A percentile compares a stretch with the other conserved stretches of the same genome.
Conservation (phyloP, 2,329 filamentous ascomycete genomes). For the Penicillium sp. region DNA sequence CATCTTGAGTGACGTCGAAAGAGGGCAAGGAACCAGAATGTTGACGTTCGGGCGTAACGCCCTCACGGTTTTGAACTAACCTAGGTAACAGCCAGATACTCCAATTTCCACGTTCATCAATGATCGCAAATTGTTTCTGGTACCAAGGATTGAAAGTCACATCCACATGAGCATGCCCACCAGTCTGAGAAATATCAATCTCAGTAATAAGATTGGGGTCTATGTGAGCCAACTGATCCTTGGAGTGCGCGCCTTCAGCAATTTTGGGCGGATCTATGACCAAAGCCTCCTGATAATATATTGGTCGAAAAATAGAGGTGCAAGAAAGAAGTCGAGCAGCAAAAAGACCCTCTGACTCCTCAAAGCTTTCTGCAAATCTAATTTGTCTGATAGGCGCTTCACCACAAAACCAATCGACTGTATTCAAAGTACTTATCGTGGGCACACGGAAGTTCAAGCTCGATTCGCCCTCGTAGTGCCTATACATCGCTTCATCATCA, state of each 20-base stretch:
- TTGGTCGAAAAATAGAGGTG: constrained; percentile 48
- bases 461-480: constrained; percentile 30
- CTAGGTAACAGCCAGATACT: constrained; percentile 45
- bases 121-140: constrained; percentile 52
- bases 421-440: constrained; percentile 41
- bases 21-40: constrained; percentile 30
- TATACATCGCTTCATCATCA: constrained; percentile 24
- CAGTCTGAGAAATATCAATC: constrained; percentile 41
- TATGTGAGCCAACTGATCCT: constrained; percentile 37
- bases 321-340: constrained; percentile 47
- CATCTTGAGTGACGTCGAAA: constrained; percentile 16
- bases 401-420: neutral
- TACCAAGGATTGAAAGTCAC: constrained; percentile 59
- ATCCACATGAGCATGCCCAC: constrained; percentile 48
- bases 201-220: constrained; percentile 46
- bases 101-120: constrained; percentile 55
- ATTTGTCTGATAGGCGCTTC: constrained; percentile 54
- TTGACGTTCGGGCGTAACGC: constrained; percentile 19
- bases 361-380: constrained; percentile 42
- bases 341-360: constrained; percentile 33
- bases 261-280: constrained; percentile 14
- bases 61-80: constrained; percentile 27
- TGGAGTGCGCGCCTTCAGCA: constrained; percentile 7
- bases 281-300: constrained; percentile 29
- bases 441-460: constrained; percentile 25